Percentiles rank a stretch among this genome's conserved stretches.
Conservation (phyloP, 202 grass and related monocot species). For the Setaria viridis region DNA sequence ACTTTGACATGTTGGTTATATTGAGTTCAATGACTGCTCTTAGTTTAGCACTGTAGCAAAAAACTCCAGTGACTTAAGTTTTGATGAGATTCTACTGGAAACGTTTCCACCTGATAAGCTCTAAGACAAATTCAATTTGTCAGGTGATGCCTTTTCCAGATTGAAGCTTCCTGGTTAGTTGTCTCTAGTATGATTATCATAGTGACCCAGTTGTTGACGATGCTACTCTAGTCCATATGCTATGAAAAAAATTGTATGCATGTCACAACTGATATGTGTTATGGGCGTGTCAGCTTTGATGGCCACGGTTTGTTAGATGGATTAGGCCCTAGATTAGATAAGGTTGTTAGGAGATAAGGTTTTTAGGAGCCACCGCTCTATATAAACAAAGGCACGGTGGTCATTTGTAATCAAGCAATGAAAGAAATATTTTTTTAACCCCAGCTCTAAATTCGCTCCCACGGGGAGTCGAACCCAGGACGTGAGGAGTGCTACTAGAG, state of each 20-base stretch:
- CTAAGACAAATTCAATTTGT: neutral
- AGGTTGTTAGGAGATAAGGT: no score
- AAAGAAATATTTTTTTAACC: no score
- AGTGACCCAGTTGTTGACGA: neutral
- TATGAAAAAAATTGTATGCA: neutral
- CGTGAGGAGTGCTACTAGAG: no score
- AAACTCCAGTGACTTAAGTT: neutral
- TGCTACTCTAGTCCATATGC: neutral
- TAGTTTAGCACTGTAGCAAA: neutral
- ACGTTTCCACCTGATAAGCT: neutral
- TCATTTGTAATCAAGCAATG: no score
- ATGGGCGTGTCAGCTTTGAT: no score
- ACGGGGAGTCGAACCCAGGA: no score
- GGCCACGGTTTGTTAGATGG: neutral
- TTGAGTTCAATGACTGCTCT: neutral
- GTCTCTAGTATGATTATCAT: neutral
- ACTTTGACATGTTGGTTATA: constrained; percentile 16
- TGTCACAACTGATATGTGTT: neutral
- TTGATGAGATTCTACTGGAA: no score
- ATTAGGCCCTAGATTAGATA: no score
- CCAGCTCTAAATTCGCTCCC: no score
- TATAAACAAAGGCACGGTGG: no score
- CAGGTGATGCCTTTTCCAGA: neutral
- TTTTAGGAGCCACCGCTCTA: no score
- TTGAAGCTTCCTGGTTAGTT: neutral